phyloP scores from a whole-genome alignment of 306 rosid species.

The Quercus cerris region DNA sequence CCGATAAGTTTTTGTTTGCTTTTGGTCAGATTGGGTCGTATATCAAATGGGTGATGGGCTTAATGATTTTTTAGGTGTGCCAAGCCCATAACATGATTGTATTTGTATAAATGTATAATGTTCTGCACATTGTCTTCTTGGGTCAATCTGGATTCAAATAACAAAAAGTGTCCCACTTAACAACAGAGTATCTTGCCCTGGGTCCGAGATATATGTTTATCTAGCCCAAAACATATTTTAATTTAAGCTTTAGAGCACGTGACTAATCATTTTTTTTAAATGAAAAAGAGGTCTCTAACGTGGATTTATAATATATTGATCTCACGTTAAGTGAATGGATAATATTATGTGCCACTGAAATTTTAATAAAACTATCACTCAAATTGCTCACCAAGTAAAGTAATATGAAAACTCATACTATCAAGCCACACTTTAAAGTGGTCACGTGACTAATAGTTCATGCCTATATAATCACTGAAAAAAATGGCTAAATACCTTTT shows the following conservation, averaged over 20 bases:
- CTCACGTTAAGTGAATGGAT: accelerated
- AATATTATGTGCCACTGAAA: no score
- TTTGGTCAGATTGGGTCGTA: neutral
- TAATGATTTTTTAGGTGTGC: neutral
- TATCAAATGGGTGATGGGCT: neutral
- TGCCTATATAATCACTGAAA: no score
- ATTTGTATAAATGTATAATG: neutral
- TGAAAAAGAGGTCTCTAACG: no score
- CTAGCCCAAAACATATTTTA: neutral
- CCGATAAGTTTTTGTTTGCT: no score
- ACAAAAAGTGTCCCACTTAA: neutral
- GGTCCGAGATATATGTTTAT: neutral
- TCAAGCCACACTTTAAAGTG: accelerated
- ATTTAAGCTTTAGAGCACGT: no score
- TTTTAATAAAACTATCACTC: no score
- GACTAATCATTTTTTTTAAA: no score
- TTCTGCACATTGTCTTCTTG: neutral
- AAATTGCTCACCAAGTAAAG: no score
- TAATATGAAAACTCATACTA: accelerated
- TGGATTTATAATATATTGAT: no score
- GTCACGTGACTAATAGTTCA: no score
- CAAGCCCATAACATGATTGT: neutral
- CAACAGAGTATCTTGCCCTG: neutral
- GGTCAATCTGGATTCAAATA: neutral
- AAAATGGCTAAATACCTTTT: no score